phyloP scores from a whole-genome alignment of 192 early-diverging fungal species.

The Gigaspora rosea region DNA sequence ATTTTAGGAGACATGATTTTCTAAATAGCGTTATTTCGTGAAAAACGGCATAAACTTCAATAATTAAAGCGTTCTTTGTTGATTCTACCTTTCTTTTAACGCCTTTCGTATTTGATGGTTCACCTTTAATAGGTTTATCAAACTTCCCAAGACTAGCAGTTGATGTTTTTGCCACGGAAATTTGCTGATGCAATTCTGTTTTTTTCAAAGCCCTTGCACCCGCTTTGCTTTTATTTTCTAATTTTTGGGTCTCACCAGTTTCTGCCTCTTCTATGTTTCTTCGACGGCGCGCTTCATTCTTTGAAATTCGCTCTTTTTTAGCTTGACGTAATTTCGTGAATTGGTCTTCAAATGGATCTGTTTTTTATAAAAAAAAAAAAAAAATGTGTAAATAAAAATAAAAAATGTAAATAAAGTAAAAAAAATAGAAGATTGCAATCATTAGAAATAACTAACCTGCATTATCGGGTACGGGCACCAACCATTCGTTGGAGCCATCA shows the following conservation, averaged over 20 bases:
- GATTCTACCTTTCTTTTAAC: slow-evolving; percentile 57
- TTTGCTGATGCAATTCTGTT: slow-evolving; percentile 67
- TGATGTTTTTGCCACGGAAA: slow-evolving; percentile 75
- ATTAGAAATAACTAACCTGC: slow-evolving; percentile 31
- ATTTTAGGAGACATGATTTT: too few species aligned
- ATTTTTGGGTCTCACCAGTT: slow-evolving; percentile 47
- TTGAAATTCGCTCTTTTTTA: slow-evolving; percentile 86
- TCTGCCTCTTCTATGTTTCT: slow-evolving; percentile 85
- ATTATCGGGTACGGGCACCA: slow-evolving; percentile 86
- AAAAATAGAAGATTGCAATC: neutral
- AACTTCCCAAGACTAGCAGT: slow-evolving; percentile 95
- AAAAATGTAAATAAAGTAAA: neutral
- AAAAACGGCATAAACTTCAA: too few species aligned
- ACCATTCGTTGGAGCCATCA: slow-evolving; percentile 84
- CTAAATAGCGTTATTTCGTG: too few species aligned
- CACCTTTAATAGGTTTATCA: slow-evolving; percentile 78
- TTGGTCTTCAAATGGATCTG: slow-evolving; percentile 86
- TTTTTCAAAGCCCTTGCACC: slow-evolving; percentile 68
- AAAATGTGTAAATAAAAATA: neutral
- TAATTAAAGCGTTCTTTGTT: too few species aligned
- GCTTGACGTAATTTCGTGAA: slow-evolving; percentile 76
- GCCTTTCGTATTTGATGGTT: slow-evolving; percentile 79
- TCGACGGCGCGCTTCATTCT: slow-evolving; percentile 84
- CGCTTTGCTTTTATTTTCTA: slow-evolving; percentile 44
- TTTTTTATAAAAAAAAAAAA: neutral